Base-by-base conservation (phyloP, 306 rosid genomes). In the Cicer pinnatifidum region DNA sequence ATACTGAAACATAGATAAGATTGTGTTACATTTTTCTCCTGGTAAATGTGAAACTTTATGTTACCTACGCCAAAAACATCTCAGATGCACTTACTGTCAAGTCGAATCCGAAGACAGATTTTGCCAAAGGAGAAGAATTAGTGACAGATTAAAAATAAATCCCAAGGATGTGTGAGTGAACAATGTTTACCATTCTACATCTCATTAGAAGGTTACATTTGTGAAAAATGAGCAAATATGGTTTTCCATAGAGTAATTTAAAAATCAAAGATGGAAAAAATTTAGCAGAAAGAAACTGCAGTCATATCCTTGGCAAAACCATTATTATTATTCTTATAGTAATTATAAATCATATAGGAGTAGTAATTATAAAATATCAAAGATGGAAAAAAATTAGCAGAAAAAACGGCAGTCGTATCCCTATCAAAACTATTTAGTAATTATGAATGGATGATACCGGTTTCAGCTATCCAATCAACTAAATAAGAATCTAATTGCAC, bases 381-480 rank as follows among this genome's bases (percentile, higher is more conserved):
- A 80, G 70, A 67, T 48, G 65, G 52, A 13, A 80, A 41, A 57
- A 1, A 1, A 19, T 19, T 19, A 54, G 69, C 62, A 67, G 52
- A 73, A 23, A 67, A 51, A 60, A 68, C 44, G 28, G 50, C 53
- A 56, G 7, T 12, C 15, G 33, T 35, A 11, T 44, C 37, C 11
- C 56, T 0, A 2, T 11, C 9, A 67, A 58, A 68, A 16, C 76
- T 80, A 75, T 68, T 72, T 48, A 10, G 37, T 37, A 39, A 40
- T 40, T 64, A 62, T 40, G 54, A 39, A 39, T 60, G 67, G 33
- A 51, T 6, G 52, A 62, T 61, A 68, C 65, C 33, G 20, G 56
- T 64, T 81, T 51, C 51, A 71, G 47, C 38, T 7, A 67, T 57
- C 72, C 37, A 47, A 72, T 67, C 43, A 77, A 72, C 11, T 33